phyloP scores from a whole-genome alignment of 208 protist genomes.

The Leptomonas seymouri region DNA sequence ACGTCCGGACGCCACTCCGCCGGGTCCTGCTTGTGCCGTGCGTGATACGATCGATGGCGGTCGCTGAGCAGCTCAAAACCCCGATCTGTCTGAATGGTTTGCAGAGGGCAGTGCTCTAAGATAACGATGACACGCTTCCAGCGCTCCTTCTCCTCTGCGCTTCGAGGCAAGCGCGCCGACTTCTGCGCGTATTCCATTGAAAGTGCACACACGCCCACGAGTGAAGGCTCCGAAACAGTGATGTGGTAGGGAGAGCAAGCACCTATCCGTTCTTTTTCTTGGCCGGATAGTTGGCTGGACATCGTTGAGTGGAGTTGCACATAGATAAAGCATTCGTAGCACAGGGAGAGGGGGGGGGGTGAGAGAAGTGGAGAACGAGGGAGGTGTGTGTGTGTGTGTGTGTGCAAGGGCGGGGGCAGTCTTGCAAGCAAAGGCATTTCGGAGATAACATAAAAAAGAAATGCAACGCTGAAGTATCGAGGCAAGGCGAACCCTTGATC shows the following conservation, averaged over 20 bases:
- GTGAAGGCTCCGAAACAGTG: neutral
- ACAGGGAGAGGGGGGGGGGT: neutral
- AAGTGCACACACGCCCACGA: constrained; percentile 8
- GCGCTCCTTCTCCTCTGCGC: constrained; percentile 83
- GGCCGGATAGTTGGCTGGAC: too few species aligned
- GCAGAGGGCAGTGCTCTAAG: constrained; percentile 94
- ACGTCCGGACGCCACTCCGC: constrained; percentile 98
- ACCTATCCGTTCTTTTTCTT: too few species aligned
- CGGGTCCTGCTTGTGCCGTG: constrained; percentile 93
- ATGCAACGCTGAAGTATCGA: too few species aligned
- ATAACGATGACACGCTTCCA: constrained; percentile 95
- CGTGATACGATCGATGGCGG: constrained; percentile 94
- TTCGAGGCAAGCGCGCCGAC: constrained; percentile 83
- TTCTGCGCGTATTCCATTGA: constrained; percentile 86
- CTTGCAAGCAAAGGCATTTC: neutral
- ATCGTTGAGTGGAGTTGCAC: too few species aligned
- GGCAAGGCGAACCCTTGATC: too few species aligned
- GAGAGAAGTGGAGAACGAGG: neutral
- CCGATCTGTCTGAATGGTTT: constrained; percentile 93
- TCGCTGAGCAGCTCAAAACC: constrained; percentile 98
- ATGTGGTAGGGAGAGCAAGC: too few species aligned
- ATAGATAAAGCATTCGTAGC: too few species aligned
- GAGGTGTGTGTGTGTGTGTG: too few species aligned
- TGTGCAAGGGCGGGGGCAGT: too few species aligned
- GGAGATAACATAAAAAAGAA: too few species aligned